A percentile compares a stretch with the other conserved stretches of the same genome.
phyloP scores from a whole-genome alignment of 148 eudicot genomes.

The Rhododendron ovatum region DNA sequence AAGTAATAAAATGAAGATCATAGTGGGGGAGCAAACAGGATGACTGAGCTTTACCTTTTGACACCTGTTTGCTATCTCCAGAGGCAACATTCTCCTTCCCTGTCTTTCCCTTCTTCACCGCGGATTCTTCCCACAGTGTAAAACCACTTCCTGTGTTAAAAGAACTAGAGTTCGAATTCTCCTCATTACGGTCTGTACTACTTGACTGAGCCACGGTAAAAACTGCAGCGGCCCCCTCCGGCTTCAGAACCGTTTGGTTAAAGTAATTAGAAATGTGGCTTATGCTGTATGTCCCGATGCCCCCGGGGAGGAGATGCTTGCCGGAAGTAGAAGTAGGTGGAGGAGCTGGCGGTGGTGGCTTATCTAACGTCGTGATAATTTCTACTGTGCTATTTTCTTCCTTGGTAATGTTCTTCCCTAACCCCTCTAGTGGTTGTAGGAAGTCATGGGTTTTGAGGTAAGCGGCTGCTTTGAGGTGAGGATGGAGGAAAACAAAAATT shows the following conservation, averaged over 20 bases:
- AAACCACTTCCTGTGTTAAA: slow-evolving; percentile 70
- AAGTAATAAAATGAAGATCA: not conserved
- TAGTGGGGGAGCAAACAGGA: not conserved
- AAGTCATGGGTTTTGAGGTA: slow-evolving; percentile 74
- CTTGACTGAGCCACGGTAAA: slow-evolving; percentile 41
- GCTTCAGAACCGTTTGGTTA: slow-evolving; percentile 57
- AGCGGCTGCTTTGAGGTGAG: slow-evolving; percentile 36
- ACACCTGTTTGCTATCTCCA: slow-evolving; percentile 35
- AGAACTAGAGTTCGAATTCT: slow-evolving; percentile 69
- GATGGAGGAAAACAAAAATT: not conserved
- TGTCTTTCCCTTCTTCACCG: slow-evolving; percentile 65
- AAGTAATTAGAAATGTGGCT: slow-evolving; percentile 52
- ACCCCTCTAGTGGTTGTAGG: slow-evolving; percentile 79
- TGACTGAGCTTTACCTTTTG: slow-evolving; percentile 47
- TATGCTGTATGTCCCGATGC: slow-evolving; percentile 79
- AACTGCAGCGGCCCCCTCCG: slow-evolving; percentile 35
- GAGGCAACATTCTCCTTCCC: slow-evolving; percentile 67
- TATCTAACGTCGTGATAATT: slow-evolving; percentile 32
- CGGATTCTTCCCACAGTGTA: slow-evolving; percentile 88
- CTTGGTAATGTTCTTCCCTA: slow-evolving; percentile 37
- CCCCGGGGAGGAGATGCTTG: slow-evolving; percentile 77
- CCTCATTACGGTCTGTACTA: slow-evolving; percentile 54
- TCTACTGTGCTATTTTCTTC: slow-evolving; percentile 41
- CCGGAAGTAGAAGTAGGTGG: slow-evolving; percentile 35
- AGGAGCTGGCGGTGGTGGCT: slow-evolving; percentile 43